Evolutionary conservation across 768 basidiomycete species (phyloP), one percentile per base, ranked within the genome.

Genomic region (Leccinum disarticulatum): DNA sequence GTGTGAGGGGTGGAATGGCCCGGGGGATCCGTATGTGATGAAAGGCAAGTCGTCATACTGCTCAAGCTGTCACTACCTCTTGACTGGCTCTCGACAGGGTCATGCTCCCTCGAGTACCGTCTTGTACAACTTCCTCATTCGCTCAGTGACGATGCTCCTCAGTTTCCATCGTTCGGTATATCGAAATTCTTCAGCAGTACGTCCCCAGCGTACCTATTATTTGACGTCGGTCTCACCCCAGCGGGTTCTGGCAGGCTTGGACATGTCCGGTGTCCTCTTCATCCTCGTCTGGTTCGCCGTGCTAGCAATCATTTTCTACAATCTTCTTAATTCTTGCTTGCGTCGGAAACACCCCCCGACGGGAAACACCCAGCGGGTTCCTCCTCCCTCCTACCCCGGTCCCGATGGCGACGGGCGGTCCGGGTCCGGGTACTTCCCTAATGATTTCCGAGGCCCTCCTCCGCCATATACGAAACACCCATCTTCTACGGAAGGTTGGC

Each of bases 1-100:
- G 17, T 98, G 95, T 66, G 95, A 98, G 77, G 95, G 95, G 25
- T 98, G 90, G 89, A 84, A 82, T 41, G 77, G 80, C 33, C 83
- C 92, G 4, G 93, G 91, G 0, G 95, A 98, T 75, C 80, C 84
- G 2, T 84, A 87, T 71, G 91, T 98, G 14, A 73, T 96, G 61
- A 91, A 93, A 79, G 94, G 95, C 89, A 35, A 75, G 63, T 62
- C 54, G 30, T 43, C 47, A 48, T 25, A 38, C 47, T 48, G 27
- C 55, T 28, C 25, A 4, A 17, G 50, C 22, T 22, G 14, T 22
- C 33, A n/a, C 52, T 11, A 60, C 47, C 15, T 49, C 56, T 43
- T 43, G 33, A 35, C 52, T 50, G 17, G 54, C 47, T 15, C 59
- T 47, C 50, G 33, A 27, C 59, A 93, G 94, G 89, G 17, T 95